Percentiles rank a stretch among this genome's conserved stretches.
These are phyloP conservation scores for Diphasiastrum complanatum DNA, from an alignment of 83 land plant genomes.

Conservation along the genomic window DNA sequence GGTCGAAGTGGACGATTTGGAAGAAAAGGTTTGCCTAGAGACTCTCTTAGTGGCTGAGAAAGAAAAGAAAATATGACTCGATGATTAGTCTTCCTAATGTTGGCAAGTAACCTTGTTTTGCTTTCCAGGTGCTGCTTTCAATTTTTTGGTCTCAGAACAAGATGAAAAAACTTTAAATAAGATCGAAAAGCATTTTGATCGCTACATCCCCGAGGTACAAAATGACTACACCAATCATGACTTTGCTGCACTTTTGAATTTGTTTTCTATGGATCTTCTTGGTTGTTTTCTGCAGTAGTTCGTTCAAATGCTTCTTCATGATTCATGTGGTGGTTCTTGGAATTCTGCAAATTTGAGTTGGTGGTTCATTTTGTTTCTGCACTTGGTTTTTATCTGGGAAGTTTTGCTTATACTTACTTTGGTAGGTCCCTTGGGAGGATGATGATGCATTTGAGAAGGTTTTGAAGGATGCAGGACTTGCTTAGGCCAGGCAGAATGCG, in stretches of 20 bases:
- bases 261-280: neutral
- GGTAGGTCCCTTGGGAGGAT: conserved; percentile 64
- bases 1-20: conserved; percentile 98
- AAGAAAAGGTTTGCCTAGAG: conserved; percentile 49
- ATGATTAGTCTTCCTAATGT: neutral
- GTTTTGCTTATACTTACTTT: neutral
- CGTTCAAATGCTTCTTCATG: too few relatives aligned
- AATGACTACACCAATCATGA: conserved; percentile 3
- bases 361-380: neutral
- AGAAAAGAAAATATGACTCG: neutral
- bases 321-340: neutral
- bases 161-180: conserved; percentile 42
- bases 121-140: conserved; percentile 76
- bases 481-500: too few relatives aligned
- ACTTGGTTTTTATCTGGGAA: neutral
- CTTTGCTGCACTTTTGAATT: neutral
- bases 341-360: neutral
- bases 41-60: neutral
- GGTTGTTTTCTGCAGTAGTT: neutral
- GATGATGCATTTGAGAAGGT: conserved; percentile 60
- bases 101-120: conserved; percentile 1
- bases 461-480: conserved; percentile 61
- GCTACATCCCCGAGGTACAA: conserved; percentile 57
- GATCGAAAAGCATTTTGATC: conserved; percentile 59
- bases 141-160: conserved; percentile 43